Conservation (phyloP, 495 filamentous ascomycete species). For the Glarea lozoyensis region DNA sequence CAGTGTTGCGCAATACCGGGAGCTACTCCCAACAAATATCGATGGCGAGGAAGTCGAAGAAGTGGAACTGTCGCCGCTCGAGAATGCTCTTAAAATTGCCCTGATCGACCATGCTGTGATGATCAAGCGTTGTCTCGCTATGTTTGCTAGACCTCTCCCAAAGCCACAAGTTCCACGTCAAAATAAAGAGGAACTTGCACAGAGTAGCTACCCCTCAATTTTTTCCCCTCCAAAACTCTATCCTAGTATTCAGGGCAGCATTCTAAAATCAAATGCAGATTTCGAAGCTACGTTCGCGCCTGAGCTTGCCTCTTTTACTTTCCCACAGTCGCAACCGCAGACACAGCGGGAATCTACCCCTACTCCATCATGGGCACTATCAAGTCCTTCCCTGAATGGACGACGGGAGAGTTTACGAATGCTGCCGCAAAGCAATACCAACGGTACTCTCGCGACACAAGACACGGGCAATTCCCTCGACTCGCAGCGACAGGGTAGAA, state of each 20-base stretch:
- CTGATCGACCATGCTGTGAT: slow-evolving; percentile 83
- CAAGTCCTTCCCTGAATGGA: slow-evolving; percentile 2
- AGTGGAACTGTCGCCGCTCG: slow-evolving; percentile 51
- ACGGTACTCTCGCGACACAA: slow-evolving; percentile 9
- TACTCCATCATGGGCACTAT: slow-evolving; percentile 7
- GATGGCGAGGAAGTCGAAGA: slow-evolving; percentile 37
- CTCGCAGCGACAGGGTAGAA: slow-evolving; percentile 1
- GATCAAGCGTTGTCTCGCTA: slow-evolving; percentile 71
- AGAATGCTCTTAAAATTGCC: slow-evolving; percentile 77
- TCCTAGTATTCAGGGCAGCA: neutral
- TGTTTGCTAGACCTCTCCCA: slow-evolving; percentile 48
- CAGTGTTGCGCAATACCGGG: slow-evolving; percentile 67
- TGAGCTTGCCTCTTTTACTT: slow-evolving; percentile 49
- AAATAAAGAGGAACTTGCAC: slow-evolving; percentile 32
- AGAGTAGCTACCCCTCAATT: slow-evolving; percentile 22
- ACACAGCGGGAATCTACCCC: slow-evolving; percentile 2
- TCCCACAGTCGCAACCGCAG: slow-evolving; percentile 13
- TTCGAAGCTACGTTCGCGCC: slow-evolving; percentile 54
- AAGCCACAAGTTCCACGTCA: slow-evolving; percentile 1
- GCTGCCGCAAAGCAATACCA: slow-evolving; percentile 10
- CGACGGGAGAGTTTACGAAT: neutral
- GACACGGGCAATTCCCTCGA: slow-evolving; percentile 16
- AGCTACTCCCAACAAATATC: slow-evolving; percentile 45
- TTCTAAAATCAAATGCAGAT: slow-evolving; percentile 25
- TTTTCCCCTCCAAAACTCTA: slow-evolving; percentile 17